A percentile compares a stretch with the other conserved stretches of the same genome.
Conservation (phyloP, 345 rosid genomes). For the Gossypium herbaceum region DNA sequence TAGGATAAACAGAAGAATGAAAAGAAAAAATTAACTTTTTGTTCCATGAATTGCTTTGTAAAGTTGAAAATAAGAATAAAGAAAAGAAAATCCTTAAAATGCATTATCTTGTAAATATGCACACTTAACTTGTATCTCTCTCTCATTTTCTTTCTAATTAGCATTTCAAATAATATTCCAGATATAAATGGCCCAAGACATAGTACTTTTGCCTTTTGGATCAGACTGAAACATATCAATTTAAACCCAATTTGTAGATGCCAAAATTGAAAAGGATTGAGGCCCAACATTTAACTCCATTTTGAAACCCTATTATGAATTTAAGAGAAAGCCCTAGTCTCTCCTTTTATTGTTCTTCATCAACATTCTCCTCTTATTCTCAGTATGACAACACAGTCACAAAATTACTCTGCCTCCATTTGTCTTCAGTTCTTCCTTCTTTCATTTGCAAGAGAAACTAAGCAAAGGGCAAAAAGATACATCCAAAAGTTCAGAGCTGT, state of each 20-base stretch:
- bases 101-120: neutral
- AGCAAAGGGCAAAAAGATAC: neutral
- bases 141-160: neutral
- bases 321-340: neutral
- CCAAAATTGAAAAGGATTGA: neutral
- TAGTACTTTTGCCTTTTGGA: neutral
- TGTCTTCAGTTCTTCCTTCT: neutral
- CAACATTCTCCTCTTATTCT: neutral
- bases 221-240: neutral
- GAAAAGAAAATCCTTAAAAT: neutral
- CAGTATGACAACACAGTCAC: neutral
- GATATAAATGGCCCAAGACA: neutral
- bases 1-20: neutral
- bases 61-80: neutral
- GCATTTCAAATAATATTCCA: neutral
- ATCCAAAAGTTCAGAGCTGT: neutral
- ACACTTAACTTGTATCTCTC: neutral
- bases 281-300: neutral
- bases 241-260: neutral
- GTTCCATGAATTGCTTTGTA: neutral
- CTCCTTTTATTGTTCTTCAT: neutral
- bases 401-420: neutral
- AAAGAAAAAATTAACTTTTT: neutral
- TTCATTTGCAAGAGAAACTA: neutral
- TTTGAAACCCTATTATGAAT: neutral